Base-by-base conservation (phyloP, 257 asterid species). In the Solanum phureja region DNA sequence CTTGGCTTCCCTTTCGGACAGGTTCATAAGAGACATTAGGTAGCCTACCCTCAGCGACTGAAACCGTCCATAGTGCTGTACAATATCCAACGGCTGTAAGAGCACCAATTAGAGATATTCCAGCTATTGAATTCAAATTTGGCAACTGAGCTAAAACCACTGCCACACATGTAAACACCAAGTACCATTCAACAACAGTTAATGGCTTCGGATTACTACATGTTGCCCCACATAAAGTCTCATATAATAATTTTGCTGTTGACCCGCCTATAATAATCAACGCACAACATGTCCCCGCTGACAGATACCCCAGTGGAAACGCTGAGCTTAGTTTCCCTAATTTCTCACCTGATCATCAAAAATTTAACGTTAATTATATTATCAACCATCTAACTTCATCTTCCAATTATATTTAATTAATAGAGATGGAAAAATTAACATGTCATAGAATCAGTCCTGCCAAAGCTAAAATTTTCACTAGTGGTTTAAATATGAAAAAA, bases 111-210 rank as follows among this genome's bases (percentile, higher is more conserved):
- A 96, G 84, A 0, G 99, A 96, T 3, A 96, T 92, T 27, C 99
- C 98, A 42, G 99, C 99, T 11, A 95, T 94, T 49, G 99, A 96
- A 91, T 96, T 96, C 93, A 96, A 79, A 88, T 96, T 95, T 8
- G 99, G 99, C 11, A 96, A 92, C 92, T 96, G 99, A 38, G 99
- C 93, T 12, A 96, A 90, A 38, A 95, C 49, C 77, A 95, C 97
- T 23, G 98, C 98, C 14, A 87, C 96, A 68, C 95, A 94, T 0
- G 98, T 94, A 60, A 96, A 96, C 18, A 96, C 94, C 49, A 96
- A 89, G 93, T 94, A 96, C 99, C 99, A 96, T 89, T 96, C 98
- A 12, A 88, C 97, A 58, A 37, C 90, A 24, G 97, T 95, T 23
- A 95, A 86, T 8, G 98, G 95, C 87, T 91, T 89, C 35, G 92